phyloP scores from a whole-genome alignment of 2,329 filamentous ascomycete genomes.

The Aspergillus arachidicola region DNA sequence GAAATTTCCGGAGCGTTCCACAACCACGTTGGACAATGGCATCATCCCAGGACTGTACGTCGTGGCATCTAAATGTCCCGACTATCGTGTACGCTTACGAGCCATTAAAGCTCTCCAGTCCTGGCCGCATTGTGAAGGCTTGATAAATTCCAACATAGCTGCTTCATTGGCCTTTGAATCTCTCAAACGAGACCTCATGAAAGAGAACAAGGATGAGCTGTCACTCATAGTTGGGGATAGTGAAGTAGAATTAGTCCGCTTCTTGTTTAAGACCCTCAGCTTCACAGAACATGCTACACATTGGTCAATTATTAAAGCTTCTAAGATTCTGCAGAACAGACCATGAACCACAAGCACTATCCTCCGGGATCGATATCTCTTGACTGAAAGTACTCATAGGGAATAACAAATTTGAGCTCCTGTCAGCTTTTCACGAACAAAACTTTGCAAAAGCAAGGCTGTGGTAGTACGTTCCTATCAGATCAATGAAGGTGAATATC shows the following conservation, averaged over 20 bases:
- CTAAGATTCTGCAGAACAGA: neutral
- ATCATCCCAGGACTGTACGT: constrained; percentile 1
- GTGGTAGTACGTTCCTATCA: neutral
- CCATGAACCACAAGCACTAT: neutral
- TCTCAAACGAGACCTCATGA: neutral
- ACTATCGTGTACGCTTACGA: neutral
- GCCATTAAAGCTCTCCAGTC: constrained; percentile 2
- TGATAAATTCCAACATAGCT: neutral
- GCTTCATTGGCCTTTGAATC: neutral
- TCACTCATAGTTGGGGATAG: neutral
- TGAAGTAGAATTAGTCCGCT: neutral
- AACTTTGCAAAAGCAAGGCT: neutral
- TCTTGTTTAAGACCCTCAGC: neutral
- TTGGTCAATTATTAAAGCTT: neutral
- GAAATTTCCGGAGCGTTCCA: constrained; percentile 1
- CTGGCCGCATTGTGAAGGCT: constrained; percentile 9
- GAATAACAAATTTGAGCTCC: no score
- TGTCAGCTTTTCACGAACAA: neutral
- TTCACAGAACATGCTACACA: neutral
- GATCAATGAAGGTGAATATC: neutral
- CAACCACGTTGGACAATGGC: neutral
- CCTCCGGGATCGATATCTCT: neutral
- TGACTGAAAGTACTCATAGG: neutral
- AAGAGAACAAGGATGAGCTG: neutral
- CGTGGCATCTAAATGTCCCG: neutral